Conservation (phyloP, 2,329 filamentous ascomycete genomes). For the Aspergillus ochraceus region DNA sequence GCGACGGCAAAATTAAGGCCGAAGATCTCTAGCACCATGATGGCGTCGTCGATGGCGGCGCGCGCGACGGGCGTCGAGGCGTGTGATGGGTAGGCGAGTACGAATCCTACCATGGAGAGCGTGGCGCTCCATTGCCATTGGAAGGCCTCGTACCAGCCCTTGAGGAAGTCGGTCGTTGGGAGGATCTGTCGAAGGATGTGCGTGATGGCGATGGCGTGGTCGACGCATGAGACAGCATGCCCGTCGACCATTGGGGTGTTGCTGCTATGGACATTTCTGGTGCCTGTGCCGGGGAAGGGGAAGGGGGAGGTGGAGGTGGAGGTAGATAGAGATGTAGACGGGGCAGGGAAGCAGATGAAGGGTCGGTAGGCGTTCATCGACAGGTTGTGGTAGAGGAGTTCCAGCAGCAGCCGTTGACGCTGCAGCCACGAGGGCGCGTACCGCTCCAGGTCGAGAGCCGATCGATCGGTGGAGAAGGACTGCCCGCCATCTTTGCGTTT, state of each 20-base stretch:
- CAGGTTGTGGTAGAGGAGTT: slow-evolving; percentile 44
- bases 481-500: slow-evolving; percentile 30
- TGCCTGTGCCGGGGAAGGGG: too few species aligned
- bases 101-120: slow-evolving; percentile 36
- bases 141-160: slow-evolving; percentile 32
- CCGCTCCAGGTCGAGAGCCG: slow-evolving; percentile 34
- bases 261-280: not conserved
- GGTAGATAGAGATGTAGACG: not conserved
- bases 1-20: slow-evolving; percentile 41
- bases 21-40: slow-evolving; percentile 39
- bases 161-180: slow-evolving; percentile 13
- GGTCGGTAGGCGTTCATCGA: slow-evolving; percentile 41
- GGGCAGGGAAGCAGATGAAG: slow-evolving; percentile 37
- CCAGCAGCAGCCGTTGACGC: slow-evolving; percentile 44
- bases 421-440: slow-evolving; percentile 45
- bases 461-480: slow-evolving; percentile 42
- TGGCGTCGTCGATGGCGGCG: slow-evolving; percentile 37
- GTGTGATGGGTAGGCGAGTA: slow-evolving; percentile 31
- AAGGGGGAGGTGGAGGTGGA: too few species aligned
- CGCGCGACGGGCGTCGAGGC: slow-evolving; percentile 6
- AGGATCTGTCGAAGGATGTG: slow-evolving; percentile 38
- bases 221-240: slow-evolving; percentile 29
- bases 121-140: slow-evolving; percentile 32
- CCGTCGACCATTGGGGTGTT: slow-evolving; percentile 24
- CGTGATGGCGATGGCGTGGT: slow-evolving; percentile 40